These are phyloP conservation scores for Phlebiopsis flavidoalba DNA, from an alignment of 768 basidiomycete species.

Conservation along the genomic window DNA sequence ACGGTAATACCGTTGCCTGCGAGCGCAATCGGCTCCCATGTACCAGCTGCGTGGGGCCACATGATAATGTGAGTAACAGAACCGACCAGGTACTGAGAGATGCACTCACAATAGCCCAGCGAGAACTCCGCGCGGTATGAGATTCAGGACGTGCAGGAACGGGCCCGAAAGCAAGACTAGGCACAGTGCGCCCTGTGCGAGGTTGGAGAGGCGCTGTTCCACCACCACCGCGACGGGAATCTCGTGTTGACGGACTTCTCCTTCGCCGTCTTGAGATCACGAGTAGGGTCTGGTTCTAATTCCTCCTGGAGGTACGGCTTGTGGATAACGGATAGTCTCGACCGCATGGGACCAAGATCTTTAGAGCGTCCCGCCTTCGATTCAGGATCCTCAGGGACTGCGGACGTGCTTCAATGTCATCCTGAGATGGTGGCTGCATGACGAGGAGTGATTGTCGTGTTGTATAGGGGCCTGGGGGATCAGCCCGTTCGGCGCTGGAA, in stretches of 20 bases:
- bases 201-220: conserved; percentile 90
- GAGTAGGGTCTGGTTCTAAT: conserved; percentile 23
- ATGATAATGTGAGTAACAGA: background rate
- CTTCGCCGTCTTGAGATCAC: conserved; percentile 19
- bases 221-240: conserved; percentile 76
- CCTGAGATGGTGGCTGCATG: conserved; percentile 44
- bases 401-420: conserved; percentile 21
- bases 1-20: conserved; percentile 76
- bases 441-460: conserved; percentile 75
- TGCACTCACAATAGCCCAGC: conserved; percentile 79
- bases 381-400: conserved; percentile 1
- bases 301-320: conserved; percentile 13
- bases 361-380: background rate
- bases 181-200: conserved; percentile 76
- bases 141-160: conserved; percentile 70
- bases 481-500: conserved; percentile 83
- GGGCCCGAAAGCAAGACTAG: conserved; percentile 79
- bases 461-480: conserved; percentile 93
- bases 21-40: conserved; percentile 85
- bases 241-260: conserved; percentile 31
- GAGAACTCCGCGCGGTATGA: conserved; percentile 79
- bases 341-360: conserved; percentile 1
- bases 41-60: conserved; percentile 56
- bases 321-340: conserved; percentile 7
- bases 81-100: background rate